A percentile compares a stretch with the other conserved stretches of the same genome.
These are phyloP conservation scores for Naganishia onofrii DNA, from an alignment of 768 basidiomycete species.

Conservation along the genomic window DNA sequence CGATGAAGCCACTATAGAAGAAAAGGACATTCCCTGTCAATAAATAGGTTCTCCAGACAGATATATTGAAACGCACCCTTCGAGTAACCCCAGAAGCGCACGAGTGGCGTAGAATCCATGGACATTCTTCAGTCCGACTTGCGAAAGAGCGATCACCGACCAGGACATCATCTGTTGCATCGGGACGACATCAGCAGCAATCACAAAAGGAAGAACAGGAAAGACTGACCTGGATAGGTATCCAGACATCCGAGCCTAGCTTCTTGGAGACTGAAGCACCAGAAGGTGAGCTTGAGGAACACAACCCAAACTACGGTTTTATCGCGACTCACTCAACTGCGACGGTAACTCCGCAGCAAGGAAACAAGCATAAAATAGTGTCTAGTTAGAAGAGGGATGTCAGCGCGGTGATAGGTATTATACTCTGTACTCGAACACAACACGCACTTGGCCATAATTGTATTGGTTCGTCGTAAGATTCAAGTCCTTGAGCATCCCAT, in stretches of 20 bases:
- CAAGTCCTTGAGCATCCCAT: slow-evolving; percentile 38
- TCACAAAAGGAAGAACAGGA: background rate
- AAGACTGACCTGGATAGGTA: slow-evolving; percentile 34
- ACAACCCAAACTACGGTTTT: background rate
- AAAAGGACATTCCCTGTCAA: background rate
- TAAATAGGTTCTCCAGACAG: too few species aligned
- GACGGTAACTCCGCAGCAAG: slow-evolving; percentile 39
- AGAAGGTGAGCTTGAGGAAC: background rate
- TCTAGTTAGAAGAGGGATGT: slow-evolving; percentile 17
- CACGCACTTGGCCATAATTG: slow-evolving; percentile 32
- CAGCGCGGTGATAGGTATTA: background rate
- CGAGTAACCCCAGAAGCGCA: slow-evolving; percentile 29
- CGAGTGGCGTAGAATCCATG: slow-evolving; percentile 31
- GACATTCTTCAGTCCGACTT: slow-evolving; percentile 14
- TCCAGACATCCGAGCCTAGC: slow-evolving; percentile 40
- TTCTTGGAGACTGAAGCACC: slow-evolving; percentile 33
- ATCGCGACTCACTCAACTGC: slow-evolving; percentile 29
- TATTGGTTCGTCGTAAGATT: slow-evolving; percentile 39
- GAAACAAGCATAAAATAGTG: slow-evolving; percentile 40
- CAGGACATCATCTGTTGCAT: slow-evolving; percentile 34
- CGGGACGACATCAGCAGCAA: background rate
- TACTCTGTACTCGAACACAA: background rate
- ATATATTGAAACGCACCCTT: slow-evolving; percentile 22
- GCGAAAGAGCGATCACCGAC: slow-evolving; percentile 32
- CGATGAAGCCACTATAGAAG: slow-evolving; percentile 31